phyloP scores from a whole-genome alignment of 352 stramenopile genomes.

The Globisporangium camurandrum region DNA sequence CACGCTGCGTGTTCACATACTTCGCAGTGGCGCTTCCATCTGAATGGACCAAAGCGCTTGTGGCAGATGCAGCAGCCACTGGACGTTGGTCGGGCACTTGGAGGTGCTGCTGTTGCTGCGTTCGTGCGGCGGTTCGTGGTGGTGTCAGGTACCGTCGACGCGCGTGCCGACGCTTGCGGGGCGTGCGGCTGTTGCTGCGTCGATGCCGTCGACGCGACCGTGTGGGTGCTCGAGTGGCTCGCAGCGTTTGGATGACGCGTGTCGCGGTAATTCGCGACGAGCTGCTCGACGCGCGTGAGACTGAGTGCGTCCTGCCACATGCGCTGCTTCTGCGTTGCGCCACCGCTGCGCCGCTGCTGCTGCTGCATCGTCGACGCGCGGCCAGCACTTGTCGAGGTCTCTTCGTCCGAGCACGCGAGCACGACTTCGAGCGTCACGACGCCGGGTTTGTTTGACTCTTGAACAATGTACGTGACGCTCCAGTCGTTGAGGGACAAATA shows the following conservation, averaged over 20 bases:
- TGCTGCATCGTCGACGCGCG: slow-evolving; percentile 5
- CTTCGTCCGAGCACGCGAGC: slow-evolving; percentile 35
- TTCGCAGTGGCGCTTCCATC: slow-evolving; percentile 66
- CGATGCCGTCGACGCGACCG: background rate
- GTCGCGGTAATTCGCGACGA: slow-evolving; percentile 37
- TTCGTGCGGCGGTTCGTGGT: too few species aligned
- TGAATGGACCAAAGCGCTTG: slow-evolving; percentile 65
- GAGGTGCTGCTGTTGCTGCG: background rate
- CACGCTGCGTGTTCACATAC: slow-evolving; percentile 49
- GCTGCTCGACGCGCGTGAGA: slow-evolving; percentile 47
- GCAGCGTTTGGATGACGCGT: slow-evolving; percentile 6
- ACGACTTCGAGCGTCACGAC: slow-evolving; percentile 57
- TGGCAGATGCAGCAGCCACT: slow-evolving; percentile 40
- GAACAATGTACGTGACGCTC: slow-evolving; percentile 65
- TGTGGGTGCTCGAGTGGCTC: background rate
- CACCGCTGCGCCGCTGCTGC: slow-evolving; percentile 13
- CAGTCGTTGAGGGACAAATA: slow-evolving; percentile 36
- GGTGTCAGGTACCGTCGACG: too few species aligned
- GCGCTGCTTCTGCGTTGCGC: slow-evolving; percentile 29
- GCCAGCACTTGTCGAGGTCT: background rate
- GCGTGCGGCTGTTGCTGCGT: background rate
- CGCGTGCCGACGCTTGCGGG: background rate
- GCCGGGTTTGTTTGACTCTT: slow-evolving; percentile 26
- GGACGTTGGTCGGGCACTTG: background rate
- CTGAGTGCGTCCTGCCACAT: slow-evolving; percentile 46